Percentiles rank a stretch among this genome's conserved stretches.
These are phyloP conservation scores for Diaporthe nobilis DNA, from an alignment of 2,329 filamentous ascomycete species.

Conservation along the genomic window DNA sequence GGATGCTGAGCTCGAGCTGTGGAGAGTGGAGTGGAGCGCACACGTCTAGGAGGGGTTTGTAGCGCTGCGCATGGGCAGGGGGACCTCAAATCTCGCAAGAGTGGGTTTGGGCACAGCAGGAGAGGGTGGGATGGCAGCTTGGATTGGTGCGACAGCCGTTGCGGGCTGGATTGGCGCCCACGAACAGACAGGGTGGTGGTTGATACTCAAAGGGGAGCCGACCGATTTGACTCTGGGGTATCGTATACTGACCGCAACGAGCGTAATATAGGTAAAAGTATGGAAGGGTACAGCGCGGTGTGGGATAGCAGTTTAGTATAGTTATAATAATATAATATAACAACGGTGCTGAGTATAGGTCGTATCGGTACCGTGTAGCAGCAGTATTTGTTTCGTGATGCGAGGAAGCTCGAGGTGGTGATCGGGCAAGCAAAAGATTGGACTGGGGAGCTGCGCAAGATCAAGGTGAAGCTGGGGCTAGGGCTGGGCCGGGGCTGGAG, in stretches of 20 bases:
- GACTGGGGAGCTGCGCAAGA: conserved; percentile 17
- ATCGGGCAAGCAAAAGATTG: not conserved
- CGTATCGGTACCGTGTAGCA: not conserved
- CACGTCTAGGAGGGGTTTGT: conserved; percentile 29
- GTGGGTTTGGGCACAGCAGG: conserved; percentile 15
- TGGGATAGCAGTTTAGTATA: not conserved
- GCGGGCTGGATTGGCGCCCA: conserved; percentile 28
- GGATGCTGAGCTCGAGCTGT: conserved; percentile 33
- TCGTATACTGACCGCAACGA: not conserved
- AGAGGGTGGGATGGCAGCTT: conserved; percentile 23
- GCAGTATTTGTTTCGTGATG: not conserved
- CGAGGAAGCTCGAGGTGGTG: conserved; percentile 7
- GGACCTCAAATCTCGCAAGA: conserved; percentile 33
- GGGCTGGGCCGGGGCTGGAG: not conserved
- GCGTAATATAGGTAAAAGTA: not conserved
- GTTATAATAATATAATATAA: conserved; percentile 1
- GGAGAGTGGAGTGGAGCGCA: conserved; percentile 31
- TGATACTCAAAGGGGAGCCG: conserved; percentile 12
- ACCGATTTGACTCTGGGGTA: conserved; percentile 25
- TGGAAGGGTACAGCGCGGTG: not conserved
- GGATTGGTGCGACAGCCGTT: conserved; percentile 35
- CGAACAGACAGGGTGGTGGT: conserved; percentile 8
- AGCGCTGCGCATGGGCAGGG: conserved; percentile 33
- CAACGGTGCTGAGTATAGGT: not conserved
- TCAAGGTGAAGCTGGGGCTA: conserved; percentile 2